Evolutionary conservation across 805 yeast species (phyloP).

Genomic region (Candida quercuum): DNA sequence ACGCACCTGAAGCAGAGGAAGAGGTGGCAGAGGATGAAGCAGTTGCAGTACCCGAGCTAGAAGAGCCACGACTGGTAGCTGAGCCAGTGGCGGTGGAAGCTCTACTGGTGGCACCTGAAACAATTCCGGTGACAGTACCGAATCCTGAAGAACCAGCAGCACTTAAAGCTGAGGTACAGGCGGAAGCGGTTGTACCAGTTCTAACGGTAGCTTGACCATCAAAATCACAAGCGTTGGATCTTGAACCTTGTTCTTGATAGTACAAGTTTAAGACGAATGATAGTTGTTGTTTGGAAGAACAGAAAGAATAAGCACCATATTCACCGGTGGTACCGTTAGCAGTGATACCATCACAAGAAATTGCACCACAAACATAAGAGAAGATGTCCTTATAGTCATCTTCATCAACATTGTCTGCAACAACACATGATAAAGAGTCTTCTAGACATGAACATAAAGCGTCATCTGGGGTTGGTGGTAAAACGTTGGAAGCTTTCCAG

Average conservation of each 20-base stretch:
- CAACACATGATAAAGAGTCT: slow-evolving; percentile 53
- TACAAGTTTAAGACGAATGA: slow-evolving; percentile 62
- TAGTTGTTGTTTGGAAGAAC: slow-evolving; percentile 59
- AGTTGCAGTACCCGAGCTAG: neutral
- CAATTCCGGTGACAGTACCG: slow-evolving; percentile 43
- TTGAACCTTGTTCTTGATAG: slow-evolving; percentile 42
- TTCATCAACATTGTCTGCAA: slow-evolving; percentile 44
- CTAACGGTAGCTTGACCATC: slow-evolving; percentile 58
- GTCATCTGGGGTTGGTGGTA: slow-evolving; percentile 78
- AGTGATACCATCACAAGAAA: slow-evolving; percentile 55
- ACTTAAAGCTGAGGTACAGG: slow-evolving; percentile 51
- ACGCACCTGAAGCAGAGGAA: slow-evolving; percentile 19
- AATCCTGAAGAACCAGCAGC: slow-evolving; percentile 71
- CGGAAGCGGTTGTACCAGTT: slow-evolving; percentile 41
- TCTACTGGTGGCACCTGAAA: slow-evolving; percentile 3
- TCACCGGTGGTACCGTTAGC: slow-evolving; percentile 59
- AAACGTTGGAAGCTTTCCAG: slow-evolving; percentile 63
- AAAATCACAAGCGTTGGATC: slow-evolving; percentile 55
- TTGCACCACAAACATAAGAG: slow-evolving; percentile 48
- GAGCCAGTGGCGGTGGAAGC: slow-evolving; percentile 5
- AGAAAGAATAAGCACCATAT: slow-evolving; percentile 73
- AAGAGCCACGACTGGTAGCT: too few species aligned
- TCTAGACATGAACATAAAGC: slow-evolving; percentile 61
- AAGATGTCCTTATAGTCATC: slow-evolving; percentile 59
- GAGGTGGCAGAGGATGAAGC: slow-evolving; percentile 20